Percentiles rank a stretch among this genome's conserved stretches.
phyloP scores from a whole-genome alignment of 225 moss, liverwort and hornwort species.

The Climacium dendroides region DNA sequence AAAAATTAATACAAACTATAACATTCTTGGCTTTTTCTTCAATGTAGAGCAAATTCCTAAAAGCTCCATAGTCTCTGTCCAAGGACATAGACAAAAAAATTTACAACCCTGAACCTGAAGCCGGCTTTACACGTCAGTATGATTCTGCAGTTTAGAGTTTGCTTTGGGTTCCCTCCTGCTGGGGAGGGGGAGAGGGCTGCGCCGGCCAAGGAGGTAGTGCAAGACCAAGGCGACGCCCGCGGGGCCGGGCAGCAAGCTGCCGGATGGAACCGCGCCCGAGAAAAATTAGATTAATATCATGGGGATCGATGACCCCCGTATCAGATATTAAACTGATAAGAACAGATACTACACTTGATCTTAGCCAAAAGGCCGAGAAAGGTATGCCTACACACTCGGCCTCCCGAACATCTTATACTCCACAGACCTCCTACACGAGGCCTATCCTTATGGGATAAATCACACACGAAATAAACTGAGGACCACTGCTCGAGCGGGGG shows the following conservation, averaged over 20 bases:
- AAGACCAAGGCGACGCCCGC: background rate
- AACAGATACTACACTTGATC: slow-evolving; percentile 86
- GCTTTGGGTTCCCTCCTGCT: background rate
- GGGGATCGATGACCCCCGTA: background rate
- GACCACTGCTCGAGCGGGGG: too few species aligned
- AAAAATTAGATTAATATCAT: background rate
- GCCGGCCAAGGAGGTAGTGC: background rate
- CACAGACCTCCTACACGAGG: fast-evolving
- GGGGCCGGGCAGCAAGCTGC: background rate
- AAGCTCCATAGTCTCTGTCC: too few species aligned
- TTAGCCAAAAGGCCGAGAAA: slow-evolving; percentile 91
- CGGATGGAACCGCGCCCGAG: background rate
- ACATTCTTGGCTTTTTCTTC: too few species aligned
- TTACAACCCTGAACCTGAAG: too few species aligned
- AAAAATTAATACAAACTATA: too few species aligned
- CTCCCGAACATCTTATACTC: fast-evolving
- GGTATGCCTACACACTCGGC: background rate
- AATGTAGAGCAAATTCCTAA: too few species aligned
- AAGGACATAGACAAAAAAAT: too few species aligned
- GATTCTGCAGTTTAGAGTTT: background rate
- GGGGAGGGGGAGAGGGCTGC: background rate
- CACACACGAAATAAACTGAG: too few species aligned
- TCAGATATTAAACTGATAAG: slow-evolving; percentile 78
- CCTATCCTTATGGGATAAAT: background rate
- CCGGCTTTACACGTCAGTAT: too few species aligned